phyloP scores from a whole-genome alignment of 2,329 filamentous ascomycete genomes.

The Sclerotinia subarctica region DNA sequence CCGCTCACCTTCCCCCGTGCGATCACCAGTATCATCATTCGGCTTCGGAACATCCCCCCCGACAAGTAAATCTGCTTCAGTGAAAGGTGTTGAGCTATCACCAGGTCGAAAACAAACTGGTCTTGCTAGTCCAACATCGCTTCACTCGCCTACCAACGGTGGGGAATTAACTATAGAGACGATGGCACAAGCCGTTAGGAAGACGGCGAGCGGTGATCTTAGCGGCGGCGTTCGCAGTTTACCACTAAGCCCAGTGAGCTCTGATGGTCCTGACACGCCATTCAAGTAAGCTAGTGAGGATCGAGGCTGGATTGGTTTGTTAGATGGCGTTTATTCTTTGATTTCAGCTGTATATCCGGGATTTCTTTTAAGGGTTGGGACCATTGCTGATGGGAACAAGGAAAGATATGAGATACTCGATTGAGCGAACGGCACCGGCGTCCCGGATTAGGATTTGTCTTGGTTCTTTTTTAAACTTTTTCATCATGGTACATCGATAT shows the following conservation, averaged over 20 bases:
- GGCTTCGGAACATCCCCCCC: constrained; percentile 67
- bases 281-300: constrained; percentile 28
- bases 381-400: constrained; percentile 19
- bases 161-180: constrained; percentile 87
- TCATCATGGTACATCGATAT: constrained; percentile 10
- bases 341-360: constrained; percentile 33
- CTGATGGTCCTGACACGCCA: constrained; percentile 33
- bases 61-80: constrained; percentile 70
- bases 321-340: constrained; percentile 13
- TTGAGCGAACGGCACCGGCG: constrained; percentile 19
- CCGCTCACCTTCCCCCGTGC: constrained; percentile 75
- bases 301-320: constrained; percentile 4
- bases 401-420: constrained; percentile 24
- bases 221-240: constrained; percentile 52
- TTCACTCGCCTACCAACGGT: constrained; percentile 51
- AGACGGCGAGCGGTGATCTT: constrained; percentile 81
- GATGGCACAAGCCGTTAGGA: constrained; percentile 83
- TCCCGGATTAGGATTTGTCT: constrained; percentile 4
- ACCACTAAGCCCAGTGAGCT: constrained; percentile 56
- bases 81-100: constrained; percentile 71
- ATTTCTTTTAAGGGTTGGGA: constrained; percentile 25
- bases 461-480: constrained; percentile 1
- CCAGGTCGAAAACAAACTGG: constrained; percentile 48
- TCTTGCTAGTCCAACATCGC: constrained; percentile 61
- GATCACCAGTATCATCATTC: constrained; percentile 74